Conservation (phyloP, 129 eudicot species). For the Erigeron canadensis region DNA sequence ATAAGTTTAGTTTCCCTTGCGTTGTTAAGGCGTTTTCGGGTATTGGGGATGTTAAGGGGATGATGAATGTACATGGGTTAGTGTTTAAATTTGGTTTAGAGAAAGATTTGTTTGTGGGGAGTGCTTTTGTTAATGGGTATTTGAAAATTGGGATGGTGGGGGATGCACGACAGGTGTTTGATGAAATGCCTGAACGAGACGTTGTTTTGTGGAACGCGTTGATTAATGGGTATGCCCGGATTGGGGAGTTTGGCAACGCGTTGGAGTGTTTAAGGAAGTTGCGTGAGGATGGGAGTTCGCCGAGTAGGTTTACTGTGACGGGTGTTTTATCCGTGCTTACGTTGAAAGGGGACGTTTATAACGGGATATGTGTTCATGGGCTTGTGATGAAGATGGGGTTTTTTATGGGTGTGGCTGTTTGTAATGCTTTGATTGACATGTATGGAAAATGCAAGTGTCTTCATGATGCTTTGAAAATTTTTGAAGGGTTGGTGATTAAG, state of each 20-base stretch:
- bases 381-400: slow-evolving; percentile 60
- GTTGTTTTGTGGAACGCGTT: slow-evolving; percentile 79
- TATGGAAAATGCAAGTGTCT: slow-evolving; percentile 71
- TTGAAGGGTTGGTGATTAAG: slow-evolving; percentile 45
- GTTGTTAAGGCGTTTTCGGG: slow-evolving; percentile 65
- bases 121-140: slow-evolving; percentile 63
- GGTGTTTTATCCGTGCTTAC: slow-evolving; percentile 64
- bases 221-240: slow-evolving; percentile 67
- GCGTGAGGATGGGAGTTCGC: slow-evolving; percentile 36
- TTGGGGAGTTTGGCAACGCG: slow-evolving; percentile 50
- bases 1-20: slow-evolving; percentile 72
- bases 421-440: slow-evolving; percentile 70
- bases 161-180: slow-evolving; percentile 63
- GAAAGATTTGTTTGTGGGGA: slow-evolving; percentile 61
- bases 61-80: slow-evolving; percentile 62
- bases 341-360: slow-evolving; percentile 40
- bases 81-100: slow-evolving; percentile 60
- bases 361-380: slow-evolving; percentile 64
- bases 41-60: slow-evolving; percentile 30
- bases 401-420: slow-evolving; percentile 47
- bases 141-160: slow-evolving; percentile 45
- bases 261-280: slow-evolving; percentile 48
- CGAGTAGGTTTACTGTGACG: slow-evolving; percentile 54
- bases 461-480: slow-evolving; percentile 38
- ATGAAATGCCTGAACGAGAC: slow-evolving; percentile 58